These are phyloP conservation scores for Metarhizium robertsii DNA, from an alignment of 2,329 filamentous ascomycete species.

Conservation along the genomic window DNA sequence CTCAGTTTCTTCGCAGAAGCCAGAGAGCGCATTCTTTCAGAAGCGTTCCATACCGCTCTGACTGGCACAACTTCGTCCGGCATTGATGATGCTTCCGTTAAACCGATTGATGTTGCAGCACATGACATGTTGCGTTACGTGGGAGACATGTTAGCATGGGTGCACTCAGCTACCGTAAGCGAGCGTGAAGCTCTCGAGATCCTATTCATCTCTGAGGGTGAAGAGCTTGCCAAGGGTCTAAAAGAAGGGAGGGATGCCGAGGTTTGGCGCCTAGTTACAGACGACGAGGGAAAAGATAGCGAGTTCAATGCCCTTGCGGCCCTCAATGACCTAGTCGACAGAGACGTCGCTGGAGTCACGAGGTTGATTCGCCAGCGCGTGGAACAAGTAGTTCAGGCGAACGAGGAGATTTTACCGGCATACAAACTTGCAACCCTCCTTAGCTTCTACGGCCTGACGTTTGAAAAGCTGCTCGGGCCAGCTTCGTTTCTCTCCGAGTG, in stretches of 20 bases:
- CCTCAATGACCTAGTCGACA: slow-evolving; percentile 76
- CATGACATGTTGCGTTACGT: slow-evolving; percentile 89
- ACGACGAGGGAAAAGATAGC: slow-evolving; percentile 44
- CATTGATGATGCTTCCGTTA: slow-evolving; percentile 52
- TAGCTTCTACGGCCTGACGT: slow-evolving; percentile 81
- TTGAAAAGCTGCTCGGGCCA: slow-evolving; percentile 65
- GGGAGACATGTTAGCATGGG: slow-evolving; percentile 96
- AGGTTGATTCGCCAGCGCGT: slow-evolving; percentile 81
- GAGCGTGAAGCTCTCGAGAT: slow-evolving; percentile 88
- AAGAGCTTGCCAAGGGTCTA: slow-evolving; percentile 77
- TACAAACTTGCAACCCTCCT: slow-evolving; percentile 88
- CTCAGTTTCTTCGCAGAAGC: slow-evolving; percentile 89
- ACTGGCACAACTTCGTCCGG: slow-evolving; percentile 59
- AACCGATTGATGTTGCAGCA: slow-evolving; percentile 88
- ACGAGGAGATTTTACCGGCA: slow-evolving; percentile 78
- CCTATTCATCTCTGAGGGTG: slow-evolving; percentile 82
- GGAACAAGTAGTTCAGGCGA: slow-evolving; percentile 85
- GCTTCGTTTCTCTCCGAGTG: slow-evolving; percentile 61
- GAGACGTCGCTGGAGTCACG: slow-evolving; percentile 71
- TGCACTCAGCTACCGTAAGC: slow-evolving; percentile 86
- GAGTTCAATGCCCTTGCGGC: slow-evolving; percentile 75
- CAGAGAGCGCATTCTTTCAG: slow-evolving; percentile 75
- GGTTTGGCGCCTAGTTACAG: slow-evolving; percentile 62
- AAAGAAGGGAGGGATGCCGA: slow-evolving; percentile 73
- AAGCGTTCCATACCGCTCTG: slow-evolving; percentile 80